phyloP scores from a whole-genome alignment of 176 grass and related monocot species.

The Tuctoria greenei region DNA sequence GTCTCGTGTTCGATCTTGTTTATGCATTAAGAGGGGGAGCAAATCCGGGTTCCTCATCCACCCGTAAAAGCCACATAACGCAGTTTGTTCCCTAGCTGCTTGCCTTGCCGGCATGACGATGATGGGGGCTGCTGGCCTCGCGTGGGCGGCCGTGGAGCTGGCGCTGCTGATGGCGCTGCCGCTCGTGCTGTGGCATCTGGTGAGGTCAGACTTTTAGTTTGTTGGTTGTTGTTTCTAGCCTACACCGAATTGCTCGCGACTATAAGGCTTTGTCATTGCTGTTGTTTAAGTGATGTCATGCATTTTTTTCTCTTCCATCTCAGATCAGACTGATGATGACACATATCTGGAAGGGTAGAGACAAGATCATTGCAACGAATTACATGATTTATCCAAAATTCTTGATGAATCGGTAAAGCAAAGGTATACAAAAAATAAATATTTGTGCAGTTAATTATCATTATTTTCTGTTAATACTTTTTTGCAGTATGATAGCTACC shows the following conservation, averaged over 20 bases:
- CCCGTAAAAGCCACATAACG: no score
- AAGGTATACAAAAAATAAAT: conserved; percentile 38
- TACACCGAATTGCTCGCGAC: neutral
- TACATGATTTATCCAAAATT: conserved; percentile 29
- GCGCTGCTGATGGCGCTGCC: no score
- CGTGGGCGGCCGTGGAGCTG: no score
- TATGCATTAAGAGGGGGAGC: no score
- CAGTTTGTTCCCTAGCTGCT: no score
- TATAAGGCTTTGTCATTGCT: neutral
- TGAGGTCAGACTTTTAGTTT: no score
- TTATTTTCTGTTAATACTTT: conserved; percentile 33
- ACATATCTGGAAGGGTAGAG: conserved; percentile 29
- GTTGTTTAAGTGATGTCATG: conserved; percentile 12
- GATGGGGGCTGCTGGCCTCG: no score
- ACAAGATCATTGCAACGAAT: conserved; percentile 21
- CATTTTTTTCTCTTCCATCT: conserved; percentile 24
- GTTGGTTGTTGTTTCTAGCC: neutral
- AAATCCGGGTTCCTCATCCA: no score
- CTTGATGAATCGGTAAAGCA: conserved; percentile 32
- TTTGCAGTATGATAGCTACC: conserved; percentile 47
- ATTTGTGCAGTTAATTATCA: conserved; percentile 1
- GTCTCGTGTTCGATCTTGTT: no score
- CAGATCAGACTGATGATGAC: conserved; percentile 32
- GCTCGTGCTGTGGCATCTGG: no score
- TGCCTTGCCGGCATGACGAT: no score